A percentile compares a stretch with the other conserved stretches of the same genome.
These are phyloP conservation scores for Alectoria sarmentosa DNA, from an alignment of 495 filamentous ascomycete species.

Conservation along the genomic window DNA sequence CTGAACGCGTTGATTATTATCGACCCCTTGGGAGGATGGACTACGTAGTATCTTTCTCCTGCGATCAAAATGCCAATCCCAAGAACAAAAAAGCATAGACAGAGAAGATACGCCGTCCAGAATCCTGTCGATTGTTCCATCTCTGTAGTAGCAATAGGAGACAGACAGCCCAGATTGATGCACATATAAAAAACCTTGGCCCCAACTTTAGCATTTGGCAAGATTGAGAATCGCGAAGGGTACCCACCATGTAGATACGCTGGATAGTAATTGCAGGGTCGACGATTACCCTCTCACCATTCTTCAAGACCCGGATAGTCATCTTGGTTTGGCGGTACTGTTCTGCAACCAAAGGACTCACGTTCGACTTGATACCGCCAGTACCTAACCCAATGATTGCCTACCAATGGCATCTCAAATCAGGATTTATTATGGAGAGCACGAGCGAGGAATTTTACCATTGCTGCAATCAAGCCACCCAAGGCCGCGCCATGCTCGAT, in stretches of 20 bases:
- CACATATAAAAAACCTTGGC: constrained; percentile 54
- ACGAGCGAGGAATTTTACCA: constrained; percentile 25
- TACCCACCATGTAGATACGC: constrained; percentile 54
- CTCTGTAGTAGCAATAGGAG: constrained; percentile 55
- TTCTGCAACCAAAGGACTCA: constrained; percentile 55
- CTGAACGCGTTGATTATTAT: constrained; percentile 56
- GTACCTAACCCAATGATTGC: constrained; percentile 44
- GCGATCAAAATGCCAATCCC: constrained; percentile 46
- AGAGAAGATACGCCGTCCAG: constrained; percentile 70
- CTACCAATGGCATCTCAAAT: background rate
- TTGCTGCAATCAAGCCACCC: constrained; percentile 42
- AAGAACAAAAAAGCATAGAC: constrained; percentile 51
- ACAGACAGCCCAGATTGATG: constrained; percentile 71
- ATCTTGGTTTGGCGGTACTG: constrained; percentile 63
- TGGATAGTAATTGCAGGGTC: constrained; percentile 69
- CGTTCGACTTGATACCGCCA: constrained; percentile 73
- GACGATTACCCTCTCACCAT: constrained; percentile 67
- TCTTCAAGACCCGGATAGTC: constrained; percentile 43
- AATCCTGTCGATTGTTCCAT: constrained; percentile 62
- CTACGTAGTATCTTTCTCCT: constrained; percentile 51
- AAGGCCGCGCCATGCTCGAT: constrained; percentile 42
- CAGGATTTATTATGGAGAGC: background rate
- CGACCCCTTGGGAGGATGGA: constrained; percentile 57
- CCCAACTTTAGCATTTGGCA: background rate
- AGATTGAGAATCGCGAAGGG: background rate